phyloP scores from a whole-genome alignment of 2,329 filamentous ascomycete genomes.

The Diaporthe aspalathi region DNA sequence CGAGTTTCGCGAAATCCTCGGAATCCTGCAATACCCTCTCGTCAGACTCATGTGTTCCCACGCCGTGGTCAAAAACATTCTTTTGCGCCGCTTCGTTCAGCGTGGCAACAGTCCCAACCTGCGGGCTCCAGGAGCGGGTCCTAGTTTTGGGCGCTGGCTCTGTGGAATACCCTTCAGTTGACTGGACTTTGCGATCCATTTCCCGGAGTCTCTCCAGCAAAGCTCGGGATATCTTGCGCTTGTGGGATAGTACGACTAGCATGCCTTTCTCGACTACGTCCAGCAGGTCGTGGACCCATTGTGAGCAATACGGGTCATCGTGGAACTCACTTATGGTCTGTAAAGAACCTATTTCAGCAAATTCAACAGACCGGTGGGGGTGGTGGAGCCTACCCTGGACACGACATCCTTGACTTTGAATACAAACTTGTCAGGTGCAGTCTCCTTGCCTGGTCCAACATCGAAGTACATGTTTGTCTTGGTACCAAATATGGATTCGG shows the following conservation, averaged over 20 bases:
- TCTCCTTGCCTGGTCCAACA: background rate
- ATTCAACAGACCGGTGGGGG: rapidly evolving
- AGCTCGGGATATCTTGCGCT: background rate
- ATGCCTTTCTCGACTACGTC: slow-evolving; percentile 11
- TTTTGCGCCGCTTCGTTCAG: slow-evolving; percentile 10
- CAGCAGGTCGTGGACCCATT: slow-evolving; percentile 7
- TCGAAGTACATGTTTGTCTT: slow-evolving; percentile 22
- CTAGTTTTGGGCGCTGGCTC: background rate
- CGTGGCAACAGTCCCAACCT: background rate
- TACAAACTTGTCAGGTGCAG: rapidly evolving
- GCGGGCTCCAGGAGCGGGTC: background rate
- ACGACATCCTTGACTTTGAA: slow-evolving; percentile 32
- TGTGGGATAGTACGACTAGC: background rate
- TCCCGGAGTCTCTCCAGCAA: background rate
- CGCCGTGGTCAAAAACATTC: background rate
- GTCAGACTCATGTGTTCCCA: background rate
- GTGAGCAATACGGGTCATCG: background rate
- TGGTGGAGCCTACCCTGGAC: background rate
- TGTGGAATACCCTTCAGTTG: background rate
- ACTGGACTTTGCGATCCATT: background rate
- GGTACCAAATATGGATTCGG: slow-evolving; percentile 15
- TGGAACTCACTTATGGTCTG: slow-evolving; percentile 31
- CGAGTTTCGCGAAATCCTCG: background rate
- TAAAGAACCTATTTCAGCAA: background rate
- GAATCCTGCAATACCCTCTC: background rate